Evolutionary conservation across 305 asterid genomes (phyloP).

Genomic region (Plantago lanceolata): DNA sequence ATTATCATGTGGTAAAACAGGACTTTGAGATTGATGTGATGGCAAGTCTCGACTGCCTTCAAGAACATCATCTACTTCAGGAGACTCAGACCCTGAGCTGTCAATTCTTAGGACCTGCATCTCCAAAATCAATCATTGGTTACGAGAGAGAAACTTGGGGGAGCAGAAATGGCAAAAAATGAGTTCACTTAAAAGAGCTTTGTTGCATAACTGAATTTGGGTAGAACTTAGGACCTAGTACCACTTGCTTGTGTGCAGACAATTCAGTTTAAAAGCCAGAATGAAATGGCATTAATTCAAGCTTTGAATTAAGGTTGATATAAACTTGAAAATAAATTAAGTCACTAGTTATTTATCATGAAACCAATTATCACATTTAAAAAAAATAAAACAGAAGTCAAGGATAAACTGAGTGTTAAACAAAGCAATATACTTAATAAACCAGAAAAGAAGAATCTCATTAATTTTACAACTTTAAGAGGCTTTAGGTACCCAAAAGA

Average conservation of each 20-base stretch:
- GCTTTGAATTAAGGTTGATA: slow-evolving; percentile 9
- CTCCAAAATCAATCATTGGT: slow-evolving; percentile 22
- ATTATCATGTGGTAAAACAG: too few species aligned
- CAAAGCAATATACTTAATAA: slow-evolving; percentile 10
- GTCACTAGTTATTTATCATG: neutral
- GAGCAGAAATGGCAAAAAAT: slow-evolving; percentile 1
- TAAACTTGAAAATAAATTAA: neutral
- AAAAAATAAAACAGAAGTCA: slow-evolving; percentile 5
- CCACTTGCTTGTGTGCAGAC: neutral
- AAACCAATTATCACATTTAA: neutral
- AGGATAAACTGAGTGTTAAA: slow-evolving; percentile 9
- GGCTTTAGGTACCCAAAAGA: neutral
- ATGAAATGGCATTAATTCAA: too few species aligned
- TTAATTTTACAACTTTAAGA: slow-evolving; percentile 11
- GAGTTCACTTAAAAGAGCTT: slow-evolving; percentile 1
- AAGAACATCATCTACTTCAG: slow-evolving; percentile 33
- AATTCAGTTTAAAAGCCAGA: neutral
- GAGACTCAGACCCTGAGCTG: slow-evolving; percentile 42
- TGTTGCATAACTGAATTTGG: neutral
- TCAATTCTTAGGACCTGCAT: slow-evolving; percentile 56
- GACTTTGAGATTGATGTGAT: slow-evolving; percentile 34
- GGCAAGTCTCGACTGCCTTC: slow-evolving; percentile 32
- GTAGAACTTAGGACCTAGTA: neutral
- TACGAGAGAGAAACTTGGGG: slow-evolving; percentile 12
- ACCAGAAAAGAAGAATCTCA: slow-evolving; percentile 1